These are phyloP conservation scores for Penicillium angulare DNA, from an alignment of 495 filamentous ascomycete genomes.

Conservation along the genomic window DNA sequence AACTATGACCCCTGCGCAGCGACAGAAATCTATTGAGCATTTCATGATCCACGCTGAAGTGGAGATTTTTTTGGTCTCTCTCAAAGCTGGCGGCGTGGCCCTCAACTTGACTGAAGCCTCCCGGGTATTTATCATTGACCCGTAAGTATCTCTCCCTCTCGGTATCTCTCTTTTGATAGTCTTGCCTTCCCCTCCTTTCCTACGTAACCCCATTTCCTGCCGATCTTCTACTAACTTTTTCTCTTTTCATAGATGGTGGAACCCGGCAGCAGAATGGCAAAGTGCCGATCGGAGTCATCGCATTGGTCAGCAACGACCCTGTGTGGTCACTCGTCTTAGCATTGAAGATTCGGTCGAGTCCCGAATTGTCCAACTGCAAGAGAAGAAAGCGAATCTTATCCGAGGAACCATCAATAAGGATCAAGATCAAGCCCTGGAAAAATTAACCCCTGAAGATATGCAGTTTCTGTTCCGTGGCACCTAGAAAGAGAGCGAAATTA, in stretches of 20 bases:
- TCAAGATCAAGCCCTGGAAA: slow-evolving; percentile 76
- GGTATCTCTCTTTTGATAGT: too few species aligned
- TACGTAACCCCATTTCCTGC: too few species aligned
- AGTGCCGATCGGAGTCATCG: slow-evolving; percentile 94
- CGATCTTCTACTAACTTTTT: neutral
- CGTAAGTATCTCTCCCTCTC: slow-evolving; percentile 52
- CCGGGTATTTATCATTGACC: slow-evolving; percentile 92
- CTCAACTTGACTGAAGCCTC: slow-evolving; percentile 93
- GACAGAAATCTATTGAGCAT: slow-evolving; percentile 85
- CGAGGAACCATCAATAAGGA: slow-evolving; percentile 93
- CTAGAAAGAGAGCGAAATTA: neutral
- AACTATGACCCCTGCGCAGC: slow-evolving; percentile 88
- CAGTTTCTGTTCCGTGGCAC: slow-evolving; percentile 87
- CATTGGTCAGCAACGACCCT: slow-evolving; percentile 90
- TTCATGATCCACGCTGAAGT: slow-evolving; percentile 94
- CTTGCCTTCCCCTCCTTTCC: too few species aligned
- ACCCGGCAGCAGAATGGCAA: slow-evolving; percentile 97
- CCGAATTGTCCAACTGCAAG: slow-evolving; percentile 89
- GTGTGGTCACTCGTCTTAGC: slow-evolving; percentile 88
- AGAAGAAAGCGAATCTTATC: slow-evolving; percentile 97
- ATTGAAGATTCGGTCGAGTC: slow-evolving; percentile 96
- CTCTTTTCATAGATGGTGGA: slow-evolving; percentile 73
- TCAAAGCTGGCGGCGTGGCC: slow-evolving; percentile 94
- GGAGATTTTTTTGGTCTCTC: slow-evolving; percentile 89
- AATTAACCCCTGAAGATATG: slow-evolving; percentile 85